Evolutionary conservation across 345 rosid genomes (phyloP), one percentile per base, ranked within the genome.

Genomic region (Syzygium aqueum): DNA sequence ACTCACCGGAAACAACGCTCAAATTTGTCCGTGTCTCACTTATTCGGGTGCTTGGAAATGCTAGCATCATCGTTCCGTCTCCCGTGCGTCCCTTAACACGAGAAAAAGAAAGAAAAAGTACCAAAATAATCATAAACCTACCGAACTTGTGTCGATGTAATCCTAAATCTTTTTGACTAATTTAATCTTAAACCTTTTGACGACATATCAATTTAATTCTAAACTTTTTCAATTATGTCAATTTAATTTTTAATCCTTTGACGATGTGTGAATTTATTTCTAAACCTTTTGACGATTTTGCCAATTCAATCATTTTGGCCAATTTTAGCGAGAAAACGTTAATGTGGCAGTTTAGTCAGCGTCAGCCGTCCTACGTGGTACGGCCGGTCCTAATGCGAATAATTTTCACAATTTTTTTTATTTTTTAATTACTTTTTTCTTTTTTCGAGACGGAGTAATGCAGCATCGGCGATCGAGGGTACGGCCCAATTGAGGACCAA

Each of bases 1-100:
- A 22, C 53, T 88, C 88, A 86, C 89, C 14, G 85, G 25, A 88
- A 78, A 53, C 85, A 88, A 30, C 30, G 50, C 77, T 85, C 88
- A 86, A 88, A 88, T 51, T 53, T 51, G 15, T 52, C 14, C 23
- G 84, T 53, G 88, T 63, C 73, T 78, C 84, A 84, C 77, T 77
- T 88, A 82, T 85, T 87, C 9, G 53, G n/a, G 15, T 30, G 84
- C 53, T 37, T 80, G 51, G 85, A 51, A 40, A 50, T 3, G 27
- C 77, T 65, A 17, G 21, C 4, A 27, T 52, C 84, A 67, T 73
- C 46, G 37, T 27, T 73, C 3, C n/a, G 0, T 30, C 40, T 27
- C 27, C 59, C 50, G 43, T 53, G n/a, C 28, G 77, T 51, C 40
- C 46, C 17, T 27, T 15, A 61, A 6, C 50, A 21, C 6, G 46